phyloP scores from a whole-genome alignment of 2,329 filamentous ascomycete genomes.

The Phyllosticta citribraziliensis region DNA sequence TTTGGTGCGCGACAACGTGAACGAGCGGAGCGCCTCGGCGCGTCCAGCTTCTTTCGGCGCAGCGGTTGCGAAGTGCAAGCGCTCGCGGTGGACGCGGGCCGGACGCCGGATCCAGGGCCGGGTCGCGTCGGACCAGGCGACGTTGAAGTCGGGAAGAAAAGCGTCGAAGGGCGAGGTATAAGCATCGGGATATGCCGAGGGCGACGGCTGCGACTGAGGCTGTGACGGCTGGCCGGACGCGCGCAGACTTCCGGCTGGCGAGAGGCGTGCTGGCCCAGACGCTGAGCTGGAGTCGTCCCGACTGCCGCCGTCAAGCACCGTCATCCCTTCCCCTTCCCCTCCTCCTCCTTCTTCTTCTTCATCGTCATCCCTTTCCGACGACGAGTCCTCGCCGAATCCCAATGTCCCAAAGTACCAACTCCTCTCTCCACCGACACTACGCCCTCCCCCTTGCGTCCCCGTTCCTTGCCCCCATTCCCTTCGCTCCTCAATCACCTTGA shows the following conservation, averaged over 20 bases:
- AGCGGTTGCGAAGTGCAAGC: too few relatives aligned
- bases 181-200: neutral
- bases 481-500: conserved; percentile 57
- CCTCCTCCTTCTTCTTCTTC: neutral
- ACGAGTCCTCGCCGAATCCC: neutral
- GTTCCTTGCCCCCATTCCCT: conserved; percentile 53
- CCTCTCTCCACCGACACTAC: neutral
- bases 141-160: neutral
- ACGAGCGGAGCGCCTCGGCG: conserved; percentile 24
- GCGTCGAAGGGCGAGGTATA: neutral
- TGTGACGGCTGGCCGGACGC: too few relatives aligned
- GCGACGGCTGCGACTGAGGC: neutral
- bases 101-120: conserved; percentile 37
- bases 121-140: neutral
- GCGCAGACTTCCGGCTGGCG: neutral
- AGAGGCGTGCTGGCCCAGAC: too few relatives aligned
- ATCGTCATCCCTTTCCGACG: neutral
- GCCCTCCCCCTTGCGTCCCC: neutral
- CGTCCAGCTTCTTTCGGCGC: too few relatives aligned
- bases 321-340: neutral
- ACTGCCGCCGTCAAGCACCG: too few relatives aligned
- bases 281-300: neutral
- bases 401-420: neutral
- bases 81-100: conserved; percentile 22
- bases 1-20: conserved; percentile 45